Evolutionary conservation across 306 rosid genomes (phyloP), one percentile per base, ranked within the genome.

Genomic region (Prunus campanulata): DNA sequence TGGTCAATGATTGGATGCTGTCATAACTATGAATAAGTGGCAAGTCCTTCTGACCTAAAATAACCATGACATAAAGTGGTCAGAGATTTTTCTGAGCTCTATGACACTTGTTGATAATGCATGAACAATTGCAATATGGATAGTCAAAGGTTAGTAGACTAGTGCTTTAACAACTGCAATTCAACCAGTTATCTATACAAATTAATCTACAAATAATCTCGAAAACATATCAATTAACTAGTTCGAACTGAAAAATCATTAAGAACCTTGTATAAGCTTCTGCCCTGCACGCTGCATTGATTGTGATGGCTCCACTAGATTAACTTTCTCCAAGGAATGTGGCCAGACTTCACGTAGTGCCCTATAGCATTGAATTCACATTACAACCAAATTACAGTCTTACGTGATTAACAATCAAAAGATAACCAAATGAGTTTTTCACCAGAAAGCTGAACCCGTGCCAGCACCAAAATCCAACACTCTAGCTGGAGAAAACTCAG

Each of bases 381-480:
- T 59, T 44, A 61, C 20, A 66, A 48, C 20, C 61, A 61, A 80
- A 48, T 5, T 61, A 60, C 65, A 47, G 61, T 64, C 44, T 9
- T 30, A 55, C 11, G 3, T 10, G 3, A 46, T 57, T 22, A 35
- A 80, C 76, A 51, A 51, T 14, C n/a, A 15, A 48, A 71, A 77
- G 19, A 77, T 29, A 75, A 79, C 56, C 61, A 63, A 16, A 84
- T 16, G 63, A 75, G 46, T 48, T 62, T 79, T 66, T 89, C 85
- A 96, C 99, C 98, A 96, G 87, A 92, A 90, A 80, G 96, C 96
- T 3, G 99, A 92, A 55, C 99, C 96, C 1, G 97, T 96, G 70
- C 99, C 98, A 22, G 97, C 93, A 62, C 99, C 99, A 74, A 96
- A 96, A 83, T 92, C 98, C 87, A 96, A 79, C 50, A 89, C 91